Evolutionary conservation across 306 rosid genomes (phyloP).

Genomic region (Pyrus communis): DNA sequence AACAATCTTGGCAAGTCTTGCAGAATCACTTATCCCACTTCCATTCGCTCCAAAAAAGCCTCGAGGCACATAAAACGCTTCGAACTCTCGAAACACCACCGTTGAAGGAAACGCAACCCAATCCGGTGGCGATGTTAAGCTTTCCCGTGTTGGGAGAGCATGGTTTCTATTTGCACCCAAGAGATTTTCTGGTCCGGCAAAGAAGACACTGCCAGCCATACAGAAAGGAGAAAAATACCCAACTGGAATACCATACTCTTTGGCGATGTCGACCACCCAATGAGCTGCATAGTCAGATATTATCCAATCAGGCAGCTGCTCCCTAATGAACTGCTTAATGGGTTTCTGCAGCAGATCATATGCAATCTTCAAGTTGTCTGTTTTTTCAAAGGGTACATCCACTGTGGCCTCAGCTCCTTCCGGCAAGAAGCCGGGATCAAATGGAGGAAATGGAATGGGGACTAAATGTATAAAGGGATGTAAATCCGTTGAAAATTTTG

Average conservation of each 20-base stretch:
- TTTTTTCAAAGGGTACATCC: slow-evolving; percentile 13
- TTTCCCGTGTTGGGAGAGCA: background rate
- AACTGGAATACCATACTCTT: background rate
- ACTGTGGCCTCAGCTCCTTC: slow-evolving; percentile 16
- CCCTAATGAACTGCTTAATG: slow-evolving; percentile 5
- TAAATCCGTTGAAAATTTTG: background rate
- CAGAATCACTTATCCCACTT: background rate
- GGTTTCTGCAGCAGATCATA: background rate
- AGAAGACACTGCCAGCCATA: background rate
- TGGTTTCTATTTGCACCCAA: background rate
- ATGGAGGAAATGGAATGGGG: slow-evolving; percentile 2
- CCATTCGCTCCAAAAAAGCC: background rate
- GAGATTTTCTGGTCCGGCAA: background rate
- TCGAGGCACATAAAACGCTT: background rate
- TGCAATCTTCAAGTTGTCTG: background rate
- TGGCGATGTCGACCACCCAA: slow-evolving; percentile 6
- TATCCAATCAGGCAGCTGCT: slow-evolving; percentile 10
- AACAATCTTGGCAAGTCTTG: background rate
- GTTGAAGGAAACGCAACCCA: background rate
- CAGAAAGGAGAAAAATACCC: background rate
- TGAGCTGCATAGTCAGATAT: background rate
- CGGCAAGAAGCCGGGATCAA: slow-evolving; percentile 5
- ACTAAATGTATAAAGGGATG: background rate
- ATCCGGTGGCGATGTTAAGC: background rate
- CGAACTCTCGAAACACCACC: background rate